A percentile compares a stretch with the other conserved stretches of the same genome.
These are phyloP conservation scores for Kwoniella shivajii DNA, from an alignment of 1,284 basidiomycete genomes.

Conservation along the genomic window DNA sequence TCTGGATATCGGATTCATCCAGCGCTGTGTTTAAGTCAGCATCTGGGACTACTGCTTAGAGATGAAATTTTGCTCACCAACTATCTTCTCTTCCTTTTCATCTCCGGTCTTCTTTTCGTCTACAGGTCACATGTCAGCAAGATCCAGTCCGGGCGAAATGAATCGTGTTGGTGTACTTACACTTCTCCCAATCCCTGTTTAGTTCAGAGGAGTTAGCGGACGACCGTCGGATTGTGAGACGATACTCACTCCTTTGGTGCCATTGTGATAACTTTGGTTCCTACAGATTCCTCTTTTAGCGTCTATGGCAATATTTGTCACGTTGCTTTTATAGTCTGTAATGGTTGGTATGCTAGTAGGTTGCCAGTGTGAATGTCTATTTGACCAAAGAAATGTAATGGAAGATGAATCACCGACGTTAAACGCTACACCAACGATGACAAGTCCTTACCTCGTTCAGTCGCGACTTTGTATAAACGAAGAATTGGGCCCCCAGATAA, in stretches of 20 bases:
- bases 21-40: slow-evolving; percentile 62
- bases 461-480: background rate
- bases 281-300: no score
- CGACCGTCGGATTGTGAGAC: slow-evolving; percentile 16
- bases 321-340: no score
- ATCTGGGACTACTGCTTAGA: background rate
- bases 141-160: background rate
- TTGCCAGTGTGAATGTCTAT: background rate
- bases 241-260: slow-evolving; percentile 70
- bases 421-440: slow-evolving; percentile 20
- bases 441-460: slow-evolving; percentile 24
- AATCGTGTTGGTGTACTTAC: slow-evolving; percentile 59
- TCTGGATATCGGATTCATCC: slow-evolving; percentile 98
- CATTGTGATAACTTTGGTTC: slow-evolving; percentile 59
- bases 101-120: slow-evolving; percentile 79
- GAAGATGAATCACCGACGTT: background rate
- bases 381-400: background rate
- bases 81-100: slow-evolving; percentile 89
- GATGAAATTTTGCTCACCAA: slow-evolving; percentile 60
- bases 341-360: background rate
- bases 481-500: slow-evolving; percentile 6
- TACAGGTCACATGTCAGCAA: slow-evolving; percentile 16
- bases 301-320: no score
- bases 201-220: slow-evolving; percentile 8
- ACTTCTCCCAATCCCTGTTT: slow-evolving; percentile 92